Conservation (phyloP, 1,284 basidiomycete genomes). For the Rhizoctonia solani region DNA sequence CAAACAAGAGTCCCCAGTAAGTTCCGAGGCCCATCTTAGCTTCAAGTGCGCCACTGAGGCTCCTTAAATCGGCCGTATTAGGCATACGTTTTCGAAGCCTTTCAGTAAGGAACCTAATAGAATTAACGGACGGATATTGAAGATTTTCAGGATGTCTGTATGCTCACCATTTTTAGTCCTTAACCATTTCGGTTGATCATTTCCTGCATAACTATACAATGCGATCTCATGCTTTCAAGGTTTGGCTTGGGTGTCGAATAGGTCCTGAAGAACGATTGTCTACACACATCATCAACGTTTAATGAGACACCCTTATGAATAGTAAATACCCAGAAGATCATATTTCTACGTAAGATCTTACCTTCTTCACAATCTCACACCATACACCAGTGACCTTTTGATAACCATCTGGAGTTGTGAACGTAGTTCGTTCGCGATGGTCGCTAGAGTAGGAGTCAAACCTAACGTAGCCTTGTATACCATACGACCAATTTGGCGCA, state of each 20-base stretch:
- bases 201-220: not conserved
- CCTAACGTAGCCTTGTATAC: not conserved
- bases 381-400: slow-evolving; percentile 31
- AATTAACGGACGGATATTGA: not conserved
- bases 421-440: not conserved
- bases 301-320: not conserved
- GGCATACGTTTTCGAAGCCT: not conserved
- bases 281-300: not conserved
- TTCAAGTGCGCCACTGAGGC: not conserved
- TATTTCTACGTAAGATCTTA: not conserved
- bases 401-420: slow-evolving; percentile 8
- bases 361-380: slow-evolving; percentile 13
- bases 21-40: not conserved
- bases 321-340: not conserved
- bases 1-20: not conserved
- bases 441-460: not conserved
- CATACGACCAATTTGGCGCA: slow-evolving; percentile 27
- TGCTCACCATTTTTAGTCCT: not conserved
- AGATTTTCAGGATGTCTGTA: not conserved
- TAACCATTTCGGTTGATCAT: not conserved
- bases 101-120: not conserved
- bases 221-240: not conserved
- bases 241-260: not conserved
- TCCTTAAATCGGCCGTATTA: not conserved
- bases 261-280: not conserved